Evolutionary conservation across 176 grass and related monocot species (phyloP), one percentile per base, ranked within the genome.

Genomic region (Musa schizocarpa): DNA sequence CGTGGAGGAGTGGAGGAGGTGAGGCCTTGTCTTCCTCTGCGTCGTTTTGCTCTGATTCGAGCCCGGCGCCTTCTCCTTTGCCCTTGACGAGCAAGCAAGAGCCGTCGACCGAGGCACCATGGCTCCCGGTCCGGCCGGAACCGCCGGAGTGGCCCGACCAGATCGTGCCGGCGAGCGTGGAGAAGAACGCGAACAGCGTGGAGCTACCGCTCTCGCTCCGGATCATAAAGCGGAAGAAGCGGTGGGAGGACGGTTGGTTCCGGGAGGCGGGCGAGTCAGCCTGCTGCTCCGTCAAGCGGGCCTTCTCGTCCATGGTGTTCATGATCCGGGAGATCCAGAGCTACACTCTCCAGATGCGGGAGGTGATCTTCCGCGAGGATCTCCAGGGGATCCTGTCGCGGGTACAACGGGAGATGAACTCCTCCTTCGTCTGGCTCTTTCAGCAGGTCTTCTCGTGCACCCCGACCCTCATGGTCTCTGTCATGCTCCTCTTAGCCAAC

Each of bases 401-500:
- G 17, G 68, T 51, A 2, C 68, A 70, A 17, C 68, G 13, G 48
- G 68, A 70, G 43, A 70, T 70, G 43, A 50, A 70, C 17, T 70
- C 48, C 16, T 70, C 68, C 68, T 70, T 70, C 68, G 68, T 70
- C 43, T 70, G 68, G 68, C 68, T 70, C 34, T 70, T 70, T 19
- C 68, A 70, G 68, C 68, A 70, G 29, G 51, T 70, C 16, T 70
- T 70, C 14, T 70, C 68, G 14, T 70, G 68, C 68, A 70, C 68
- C 8, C 68, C 68, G 11, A 70, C 68, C 43, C 68, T 70, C 34
- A 70, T 70, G 68, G 68, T 70, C 43, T 70, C 68, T 48, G 68
- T 70, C 48, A 70, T 70, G 68, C 68, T 70, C 68, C 68, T 70
- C 68, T 29, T 70, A 1, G 68, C 48, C 9, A 70, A 70, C 68